Evolutionary conservation across 2,329 filamentous ascomycete species (phyloP).

Genomic region (Colletotrichum ledebouriae): DNA sequence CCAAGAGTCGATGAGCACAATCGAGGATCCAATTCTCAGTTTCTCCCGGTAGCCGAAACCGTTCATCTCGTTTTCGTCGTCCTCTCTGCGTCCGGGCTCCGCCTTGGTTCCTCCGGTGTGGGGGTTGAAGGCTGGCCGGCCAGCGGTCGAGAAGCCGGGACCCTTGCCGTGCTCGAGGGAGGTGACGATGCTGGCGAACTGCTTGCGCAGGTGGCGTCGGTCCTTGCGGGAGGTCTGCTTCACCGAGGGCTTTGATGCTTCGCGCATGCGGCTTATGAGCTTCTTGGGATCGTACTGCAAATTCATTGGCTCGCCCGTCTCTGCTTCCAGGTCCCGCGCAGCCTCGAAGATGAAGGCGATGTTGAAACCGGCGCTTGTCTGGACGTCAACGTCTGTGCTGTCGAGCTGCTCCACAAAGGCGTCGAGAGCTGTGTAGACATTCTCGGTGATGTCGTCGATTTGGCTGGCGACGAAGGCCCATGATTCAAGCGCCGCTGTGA

Average conservation of each 20-base stretch:
- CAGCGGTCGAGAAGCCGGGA: slow-evolving; percentile 66
- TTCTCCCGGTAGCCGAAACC: slow-evolving; percentile 65
- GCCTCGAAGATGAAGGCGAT: slow-evolving; percentile 89
- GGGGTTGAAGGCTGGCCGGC: slow-evolving; percentile 56
- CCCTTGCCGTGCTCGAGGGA: slow-evolving; percentile 68
- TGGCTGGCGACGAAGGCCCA: slow-evolving; percentile 87
- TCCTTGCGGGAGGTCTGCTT: slow-evolving; percentile 65
- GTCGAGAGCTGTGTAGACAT: slow-evolving; percentile 80
- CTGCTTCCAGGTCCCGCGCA: slow-evolving; percentile 62
- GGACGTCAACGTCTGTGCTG: slow-evolving; percentile 78
- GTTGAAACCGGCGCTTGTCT: slow-evolving; percentile 82
- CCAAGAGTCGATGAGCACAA: slow-evolving; percentile 65
- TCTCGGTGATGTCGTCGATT: slow-evolving; percentile 79
- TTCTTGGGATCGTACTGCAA: slow-evolving; percentile 65
- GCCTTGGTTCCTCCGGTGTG: slow-evolving; percentile 57
- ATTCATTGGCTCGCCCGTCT: slow-evolving; percentile 62
- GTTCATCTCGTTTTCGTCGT: slow-evolving; percentile 57
- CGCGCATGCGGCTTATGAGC: slow-evolving; percentile 61
- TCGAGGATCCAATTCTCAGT: slow-evolving; percentile 61
- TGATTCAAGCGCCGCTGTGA: slow-evolving; percentile 80
- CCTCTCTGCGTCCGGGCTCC: slow-evolving; percentile 49
- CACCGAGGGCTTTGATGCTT: slow-evolving; percentile 61
- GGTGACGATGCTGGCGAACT: slow-evolving; percentile 65
- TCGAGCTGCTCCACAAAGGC: slow-evolving; percentile 89
- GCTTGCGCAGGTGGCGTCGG: slow-evolving; percentile 62